Percentiles rank a stretch among this genome's conserved stretches.
These are phyloP conservation scores for Neonectria magnoliae DNA, from an alignment of 2,329 filamentous ascomycete species.

Conservation along the genomic window DNA sequence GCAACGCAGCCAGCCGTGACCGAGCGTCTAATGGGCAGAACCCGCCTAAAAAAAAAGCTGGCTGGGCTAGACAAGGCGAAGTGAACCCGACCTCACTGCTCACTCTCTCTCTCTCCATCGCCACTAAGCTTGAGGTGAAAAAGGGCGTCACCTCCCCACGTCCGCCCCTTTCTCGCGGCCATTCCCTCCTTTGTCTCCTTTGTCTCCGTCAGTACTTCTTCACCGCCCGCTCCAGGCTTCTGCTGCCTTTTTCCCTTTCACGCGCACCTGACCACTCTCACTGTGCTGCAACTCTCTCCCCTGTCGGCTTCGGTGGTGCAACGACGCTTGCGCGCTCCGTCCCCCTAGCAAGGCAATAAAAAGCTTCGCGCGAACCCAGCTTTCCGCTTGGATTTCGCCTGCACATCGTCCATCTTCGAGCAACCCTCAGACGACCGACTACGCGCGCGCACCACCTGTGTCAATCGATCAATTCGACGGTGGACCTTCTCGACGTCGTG, in stretches of 20 bases:
- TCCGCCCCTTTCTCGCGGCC: constrained; percentile 29
- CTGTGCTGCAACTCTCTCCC: constrained; percentile 5
- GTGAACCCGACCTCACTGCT: constrained; percentile 40
- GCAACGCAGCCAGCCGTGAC: constrained; percentile 41
- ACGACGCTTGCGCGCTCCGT: constrained; percentile 11
- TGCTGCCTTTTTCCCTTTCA: constrained; percentile 22
- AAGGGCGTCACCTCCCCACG: constrained; percentile 42
- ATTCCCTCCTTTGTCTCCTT: constrained; percentile 29
- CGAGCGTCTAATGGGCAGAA: constrained; percentile 25
- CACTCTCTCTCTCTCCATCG: constrained; percentile 33
- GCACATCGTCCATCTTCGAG: constrained; percentile 14
- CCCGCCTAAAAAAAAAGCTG: constrained; percentile 47
- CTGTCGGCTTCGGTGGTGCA: constrained; percentile 12
- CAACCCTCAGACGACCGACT: constrained; percentile 2
- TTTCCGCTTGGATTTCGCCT: background rate
- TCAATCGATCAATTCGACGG: constrained; percentile 32
- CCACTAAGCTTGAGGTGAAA: constrained; percentile 41
- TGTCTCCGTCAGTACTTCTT: constrained; percentile 16
- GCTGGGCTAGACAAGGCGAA: constrained; percentile 36
- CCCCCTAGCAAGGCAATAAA: constrained; percentile 1
- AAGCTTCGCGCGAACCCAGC: constrained; percentile 10
- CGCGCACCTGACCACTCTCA: constrained; percentile 14
- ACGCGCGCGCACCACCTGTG: constrained; percentile 3
- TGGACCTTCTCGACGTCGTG: constrained; percentile 28
- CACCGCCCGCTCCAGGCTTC: constrained; percentile 10